Percentiles rank a stretch among this genome's conserved stretches.
Conservation (phyloP, 2,329 filamentous ascomycete genomes). For the Aspergillus neoniger region DNA sequence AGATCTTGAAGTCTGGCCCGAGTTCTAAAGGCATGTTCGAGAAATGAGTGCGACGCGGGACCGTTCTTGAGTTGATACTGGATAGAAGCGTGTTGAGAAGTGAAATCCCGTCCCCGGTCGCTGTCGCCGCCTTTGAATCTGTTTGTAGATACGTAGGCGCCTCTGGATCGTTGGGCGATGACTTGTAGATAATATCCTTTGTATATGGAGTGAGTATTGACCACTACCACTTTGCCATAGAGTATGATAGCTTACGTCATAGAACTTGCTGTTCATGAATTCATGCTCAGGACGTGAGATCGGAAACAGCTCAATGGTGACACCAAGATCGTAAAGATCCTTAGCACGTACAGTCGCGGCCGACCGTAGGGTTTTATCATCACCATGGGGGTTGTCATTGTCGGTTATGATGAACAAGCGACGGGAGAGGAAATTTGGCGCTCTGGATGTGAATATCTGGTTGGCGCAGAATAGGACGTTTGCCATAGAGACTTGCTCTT, state of each 20-base stretch:
- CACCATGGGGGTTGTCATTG: conserved; percentile 79
- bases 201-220: conserved; percentile 22
- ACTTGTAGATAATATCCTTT: conserved; percentile 87
- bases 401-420: conserved; percentile 96
- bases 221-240: background rate
- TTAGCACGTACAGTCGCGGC: conserved; percentile 85
- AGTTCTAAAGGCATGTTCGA: conserved; percentile 85
- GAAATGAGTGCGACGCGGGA: conserved; percentile 82
- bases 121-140: conserved; percentile 56
- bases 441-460: conserved; percentile 92
- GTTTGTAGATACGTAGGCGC: conserved; percentile 59
- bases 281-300: conserved; percentile 70
- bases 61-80: conserved; percentile 87
- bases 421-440: conserved; percentile 88
- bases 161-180: conserved; percentile 68
- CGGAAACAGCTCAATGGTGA: conserved; percentile 89
- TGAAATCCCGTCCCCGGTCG: conserved; percentile 73
- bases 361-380: conserved; percentile 71
- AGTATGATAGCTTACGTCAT: conserved; percentile 66
- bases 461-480: conserved; percentile 94
- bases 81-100: conserved; percentile 78
- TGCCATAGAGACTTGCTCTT: conserved; percentile 74
- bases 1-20: conserved; percentile 79
- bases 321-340: conserved; percentile 90
- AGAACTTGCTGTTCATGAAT: conserved; percentile 85